Evolutionary conservation across 257 asterid genomes (phyloP).

Genomic region (Gardenia jasminoides): DNA sequence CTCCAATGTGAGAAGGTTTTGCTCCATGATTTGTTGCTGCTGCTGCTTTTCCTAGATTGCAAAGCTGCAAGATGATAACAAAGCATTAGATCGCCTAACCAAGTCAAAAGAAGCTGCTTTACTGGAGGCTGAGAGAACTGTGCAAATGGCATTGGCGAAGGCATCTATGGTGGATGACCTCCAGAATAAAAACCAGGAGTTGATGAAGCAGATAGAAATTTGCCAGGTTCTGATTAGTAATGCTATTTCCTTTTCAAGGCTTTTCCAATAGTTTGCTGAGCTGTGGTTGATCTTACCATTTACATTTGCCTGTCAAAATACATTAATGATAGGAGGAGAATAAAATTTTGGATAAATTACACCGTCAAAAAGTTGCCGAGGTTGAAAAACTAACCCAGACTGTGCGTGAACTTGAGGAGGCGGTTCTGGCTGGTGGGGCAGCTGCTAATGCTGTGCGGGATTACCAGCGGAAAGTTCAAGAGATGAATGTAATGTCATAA

Average conservation of each 20-base stretch:
- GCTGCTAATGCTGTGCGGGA: slow-evolving; percentile 99
- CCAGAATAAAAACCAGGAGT: slow-evolving; percentile 94
- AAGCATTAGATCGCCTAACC: slow-evolving; percentile 91
- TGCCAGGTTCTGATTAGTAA: slow-evolving; percentile 60
- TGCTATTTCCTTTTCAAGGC: slow-evolving; percentile 14
- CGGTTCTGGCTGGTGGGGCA: slow-evolving; percentile 98
- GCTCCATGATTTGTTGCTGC: slow-evolving; percentile 20
- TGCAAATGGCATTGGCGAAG: slow-evolving; percentile 86
- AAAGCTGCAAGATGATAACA: slow-evolving; percentile 95
- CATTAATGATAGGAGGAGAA: slow-evolving; percentile 74
- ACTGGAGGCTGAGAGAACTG: slow-evolving; percentile 94
- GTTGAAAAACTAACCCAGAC: slow-evolving; percentile 97
- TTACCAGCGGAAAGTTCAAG: slow-evolving; percentile 98
- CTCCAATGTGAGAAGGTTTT: slow-evolving; percentile 17
- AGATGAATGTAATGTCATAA: slow-evolving; percentile 70
- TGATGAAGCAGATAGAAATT: slow-evolving; percentile 96
- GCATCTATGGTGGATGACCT: slow-evolving; percentile 99
- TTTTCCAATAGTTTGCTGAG: neutral
- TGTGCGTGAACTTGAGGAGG: slow-evolving; percentile 98
- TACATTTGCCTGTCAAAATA: slow-evolving; percentile 5
- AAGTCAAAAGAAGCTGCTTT: slow-evolving; percentile 98
- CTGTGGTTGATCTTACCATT: slow-evolving; percentile 10
- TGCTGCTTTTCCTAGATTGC: slow-evolving; percentile 60
- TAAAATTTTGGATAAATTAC: slow-evolving; percentile 91
- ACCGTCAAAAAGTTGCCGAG: slow-evolving; percentile 95